These are phyloP conservation scores for Histomonas meleagridis DNA, from an alignment of 208 protist genomes.

Conservation along the genomic window DNA sequence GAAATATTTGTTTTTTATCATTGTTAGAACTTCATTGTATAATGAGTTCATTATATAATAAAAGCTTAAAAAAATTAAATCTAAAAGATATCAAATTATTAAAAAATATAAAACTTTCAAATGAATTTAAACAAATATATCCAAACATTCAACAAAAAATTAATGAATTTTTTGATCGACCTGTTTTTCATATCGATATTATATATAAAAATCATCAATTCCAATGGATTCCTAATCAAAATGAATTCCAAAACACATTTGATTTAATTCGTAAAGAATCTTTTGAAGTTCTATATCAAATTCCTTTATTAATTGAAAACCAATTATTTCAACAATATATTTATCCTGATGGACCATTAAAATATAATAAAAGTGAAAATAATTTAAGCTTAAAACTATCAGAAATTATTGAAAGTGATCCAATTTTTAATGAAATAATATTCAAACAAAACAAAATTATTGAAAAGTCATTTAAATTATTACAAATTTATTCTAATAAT, in stretches of 20 bases:
- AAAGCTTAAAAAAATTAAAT: not conserved
- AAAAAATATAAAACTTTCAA: not conserved
- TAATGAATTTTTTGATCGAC: not conserved
- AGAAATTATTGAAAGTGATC: constrained; percentile 1
- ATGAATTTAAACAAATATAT: not conserved
- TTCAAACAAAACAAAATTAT: not conserved
- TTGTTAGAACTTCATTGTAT: not conserved
- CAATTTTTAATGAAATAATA: not conserved
- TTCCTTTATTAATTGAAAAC: not conserved
- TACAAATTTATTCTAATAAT: not conserved
- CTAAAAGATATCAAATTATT: not conserved
- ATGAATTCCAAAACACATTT: not conserved
- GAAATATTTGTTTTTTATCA: constrained; percentile 17
- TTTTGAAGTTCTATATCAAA: constrained; percentile 10
- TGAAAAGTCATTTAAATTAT: not conserved
- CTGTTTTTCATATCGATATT: not conserved
- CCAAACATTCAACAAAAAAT: not conserved
- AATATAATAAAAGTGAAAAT: not conserved
- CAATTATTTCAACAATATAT: constrained; percentile 8
- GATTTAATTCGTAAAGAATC: not conserved
- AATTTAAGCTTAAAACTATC: not conserved
- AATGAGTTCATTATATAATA: not conserved
- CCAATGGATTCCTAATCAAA: not conserved
- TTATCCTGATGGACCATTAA: not conserved
- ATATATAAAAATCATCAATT: not conserved